Evolutionary conservation across 2,329 filamentous ascomycete species (phyloP).

Genomic region (Fusarium sarcochroum): DNA sequence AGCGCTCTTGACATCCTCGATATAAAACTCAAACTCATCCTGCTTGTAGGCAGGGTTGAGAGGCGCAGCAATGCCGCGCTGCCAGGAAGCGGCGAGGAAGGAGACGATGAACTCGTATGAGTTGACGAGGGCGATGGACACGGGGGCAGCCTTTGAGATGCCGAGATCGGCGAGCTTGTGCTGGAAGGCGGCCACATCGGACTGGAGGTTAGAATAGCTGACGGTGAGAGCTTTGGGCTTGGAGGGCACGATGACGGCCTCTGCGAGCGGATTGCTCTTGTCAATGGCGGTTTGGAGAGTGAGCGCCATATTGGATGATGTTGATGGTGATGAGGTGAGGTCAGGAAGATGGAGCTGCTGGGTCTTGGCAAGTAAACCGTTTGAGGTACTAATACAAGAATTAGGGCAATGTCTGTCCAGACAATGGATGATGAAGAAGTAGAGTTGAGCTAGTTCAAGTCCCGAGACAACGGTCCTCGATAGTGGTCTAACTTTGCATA

Average conservation of each 20-base stretch:
- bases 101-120: conserved; percentile 90
- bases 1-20: conserved; percentile 86
- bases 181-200: conserved; percentile 80
- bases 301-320: conserved; percentile 51
- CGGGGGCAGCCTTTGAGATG: conserved; percentile 76
- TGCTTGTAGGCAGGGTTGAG: conserved; percentile 91
- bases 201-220: conserved; percentile 76
- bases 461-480: conserved; percentile 1
- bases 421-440: background rate
- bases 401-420: background rate
- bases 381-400: background rate
- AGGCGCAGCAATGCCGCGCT: conserved; percentile 87
- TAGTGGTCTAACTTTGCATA: conserved; percentile 9
- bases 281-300: conserved; percentile 67
- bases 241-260: conserved; percentile 81
- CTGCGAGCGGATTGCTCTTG: conserved; percentile 58
- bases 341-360: background rate
- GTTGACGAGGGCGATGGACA: conserved; percentile 87
- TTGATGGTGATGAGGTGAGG: background rate
- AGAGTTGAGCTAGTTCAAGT: conserved; percentile 9
- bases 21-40: conserved; percentile 92
- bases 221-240: conserved; percentile 73
- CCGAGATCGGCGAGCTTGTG: conserved; percentile 82
- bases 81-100: conserved; percentile 88
- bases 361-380: conserved; percentile 8